Evolutionary conservation across 495 filamentous ascomycete genomes (phyloP), one percentile per base, ranked within the genome.

Genomic region (Penicillium flavigenum): DNA sequence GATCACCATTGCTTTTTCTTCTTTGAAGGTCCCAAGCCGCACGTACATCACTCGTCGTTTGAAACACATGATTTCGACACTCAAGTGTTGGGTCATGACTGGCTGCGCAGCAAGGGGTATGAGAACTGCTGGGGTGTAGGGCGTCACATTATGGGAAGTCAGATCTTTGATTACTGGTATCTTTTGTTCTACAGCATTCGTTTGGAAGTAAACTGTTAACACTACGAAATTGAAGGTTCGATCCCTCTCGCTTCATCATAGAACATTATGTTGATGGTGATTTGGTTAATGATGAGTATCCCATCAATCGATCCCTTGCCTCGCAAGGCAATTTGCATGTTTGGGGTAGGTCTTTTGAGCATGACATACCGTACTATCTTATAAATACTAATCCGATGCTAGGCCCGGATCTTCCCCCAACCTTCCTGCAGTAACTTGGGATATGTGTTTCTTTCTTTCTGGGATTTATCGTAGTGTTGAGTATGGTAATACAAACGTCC

Each of bases 81-180:
- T 3, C 86, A 90, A 70, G 75, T 86, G 45, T 74, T 91, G n/a
- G 88, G 88, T 8, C 88, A 91, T 64, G 79, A 87, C 55, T 89
- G 84, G 84, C 74, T 91, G 16, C 73, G 73, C 0, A 70, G 80
- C 58, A 81, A 85, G 66, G 83, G 82, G 16, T 87, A 88, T 65
- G 77, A 79, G 56, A 79, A 79, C 57, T 86, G 82, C 56, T 91
- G 88, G 88, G 88, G 88, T 1, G 81, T 91, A 4, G 88, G 88
- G 17, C 70, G 87, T 45, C 88, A 91, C 70, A 78, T 89, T 26
- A 76, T 90, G 64, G 88, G 87, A 6, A 83, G 79, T 55, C 88
- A 91, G 72, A 84, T 90, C 29, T 90, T 91, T 58, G 88, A 91
- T 69, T 91, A 91, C 67, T 91, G 87, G 87, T 45, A 45, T 26